Evolutionary conservation across 1,284 basidiomycete genomes (phyloP).

Genomic region (Chondrostereum purpureum): DNA sequence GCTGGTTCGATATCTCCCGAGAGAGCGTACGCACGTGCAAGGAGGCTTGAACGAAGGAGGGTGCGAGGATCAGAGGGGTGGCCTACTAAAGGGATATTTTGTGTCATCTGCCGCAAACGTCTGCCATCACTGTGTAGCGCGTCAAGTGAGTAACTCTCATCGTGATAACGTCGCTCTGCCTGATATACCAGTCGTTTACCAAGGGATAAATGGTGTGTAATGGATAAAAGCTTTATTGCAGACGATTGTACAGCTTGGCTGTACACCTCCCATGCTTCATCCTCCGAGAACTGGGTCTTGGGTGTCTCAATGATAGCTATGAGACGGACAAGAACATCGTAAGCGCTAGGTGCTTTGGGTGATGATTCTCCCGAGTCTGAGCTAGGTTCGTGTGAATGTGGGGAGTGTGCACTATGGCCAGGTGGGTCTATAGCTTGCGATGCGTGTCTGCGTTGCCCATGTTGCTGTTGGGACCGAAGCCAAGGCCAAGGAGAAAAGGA

Average conservation of each 20-base stretch:
- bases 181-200: neutral
- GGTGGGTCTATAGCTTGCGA: slow-evolving; percentile 15
- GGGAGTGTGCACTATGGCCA: slow-evolving; percentile 10
- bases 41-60: neutral
- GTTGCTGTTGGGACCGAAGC: slow-evolving; percentile 2
- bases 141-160: neutral
- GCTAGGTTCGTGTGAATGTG: no score
- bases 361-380: no score
- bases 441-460: slow-evolving; percentile 19
- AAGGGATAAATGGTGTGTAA: neutral
- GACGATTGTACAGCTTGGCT: neutral
- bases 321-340: neutral
- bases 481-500: neutral
- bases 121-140: neutral
- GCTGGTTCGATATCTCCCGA: slow-evolving; percentile 30
- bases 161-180: neutral
- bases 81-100: neutral
- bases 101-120: neutral
- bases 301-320: neutral
- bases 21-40: slow-evolving; percentile 28
- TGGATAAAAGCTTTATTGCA: neutral
- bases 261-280: slow-evolving; percentile 3
- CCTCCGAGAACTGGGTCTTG: neutral
- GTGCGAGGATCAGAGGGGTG: neutral
- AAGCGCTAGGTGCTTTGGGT: slow-evolving; percentile 4